Conservation (phyloP, 1,284 basidiomycete species). For the Boletus sp. region DNA sequence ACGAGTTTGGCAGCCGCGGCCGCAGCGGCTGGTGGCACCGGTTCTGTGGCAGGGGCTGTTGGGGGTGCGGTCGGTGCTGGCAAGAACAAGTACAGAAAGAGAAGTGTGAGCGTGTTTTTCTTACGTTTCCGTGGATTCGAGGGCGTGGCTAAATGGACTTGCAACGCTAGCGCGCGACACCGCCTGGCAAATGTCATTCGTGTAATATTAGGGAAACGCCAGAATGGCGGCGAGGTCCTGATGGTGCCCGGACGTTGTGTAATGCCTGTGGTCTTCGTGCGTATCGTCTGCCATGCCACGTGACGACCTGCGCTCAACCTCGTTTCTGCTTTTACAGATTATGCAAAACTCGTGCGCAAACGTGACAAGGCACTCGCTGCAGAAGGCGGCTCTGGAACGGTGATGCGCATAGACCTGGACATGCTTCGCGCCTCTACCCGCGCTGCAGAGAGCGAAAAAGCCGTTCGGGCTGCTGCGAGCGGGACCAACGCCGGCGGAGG, state of each 20-base stretch:
- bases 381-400: conserved; percentile 41
- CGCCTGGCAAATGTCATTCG: conserved; percentile 79
- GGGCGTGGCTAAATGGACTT: conserved; percentile 19
- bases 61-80: conserved; percentile 28
- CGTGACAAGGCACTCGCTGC: conserved; percentile 56
- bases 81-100: conserved; percentile 77
- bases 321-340: conserved; percentile 47
- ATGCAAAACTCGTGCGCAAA: conserved; percentile 75
- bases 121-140: conserved; percentile 12
- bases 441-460: conserved; percentile 47
- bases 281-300: conserved; percentile 33
- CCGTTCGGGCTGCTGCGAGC: conserved; percentile 18
- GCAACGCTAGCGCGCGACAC: conserved; percentile 64
- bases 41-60: conserved; percentile 23
- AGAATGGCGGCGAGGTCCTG: conserved; percentile 79
- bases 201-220: conserved; percentile 82
- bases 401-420: conserved; percentile 66
- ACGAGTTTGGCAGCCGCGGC: conserved; percentile 43
- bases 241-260: conserved; percentile 75
- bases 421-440: conserved; percentile 68
- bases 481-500: conserved; percentile 3
- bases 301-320: conserved; percentile 36
- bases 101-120: conserved; percentile 57
- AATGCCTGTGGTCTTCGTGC: conserved; percentile 80
- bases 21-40: conserved; percentile 34